phyloP scores from a whole-genome alignment of 1,139 yeast species.

The Yamadazyma diddensiae region DNA sequence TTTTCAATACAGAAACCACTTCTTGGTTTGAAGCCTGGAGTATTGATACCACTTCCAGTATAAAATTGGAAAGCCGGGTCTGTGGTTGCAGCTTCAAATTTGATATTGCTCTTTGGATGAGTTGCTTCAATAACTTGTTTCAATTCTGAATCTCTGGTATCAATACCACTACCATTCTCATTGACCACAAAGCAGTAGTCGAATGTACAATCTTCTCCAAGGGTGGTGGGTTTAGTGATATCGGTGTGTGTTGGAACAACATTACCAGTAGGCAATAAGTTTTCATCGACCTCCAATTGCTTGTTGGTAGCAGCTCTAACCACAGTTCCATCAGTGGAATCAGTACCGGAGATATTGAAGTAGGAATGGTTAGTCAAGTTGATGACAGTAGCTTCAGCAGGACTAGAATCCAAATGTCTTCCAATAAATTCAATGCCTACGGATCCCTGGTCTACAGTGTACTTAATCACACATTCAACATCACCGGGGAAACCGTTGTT shows the following conservation, averaged over 20 bases:
- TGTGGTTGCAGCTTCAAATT: conserved; percentile 49
- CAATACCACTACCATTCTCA: conserved; percentile 26
- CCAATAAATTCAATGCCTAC: conserved; percentile 50
- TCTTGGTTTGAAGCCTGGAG: conserved; percentile 41
- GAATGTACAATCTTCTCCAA: conserved; percentile 24
- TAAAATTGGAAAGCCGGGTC: conserved; percentile 71
- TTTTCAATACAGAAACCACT: conserved; percentile 67
- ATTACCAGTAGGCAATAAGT: conserved; percentile 53
- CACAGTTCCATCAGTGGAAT: conserved; percentile 32
- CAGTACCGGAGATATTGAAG: conserved; percentile 40
- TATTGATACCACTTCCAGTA: conserved; percentile 54
- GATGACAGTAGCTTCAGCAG: conserved; percentile 46
- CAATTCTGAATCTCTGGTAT: conserved; percentile 42
- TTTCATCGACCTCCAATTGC: conserved; percentile 37
- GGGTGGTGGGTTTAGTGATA: conserved; percentile 23
- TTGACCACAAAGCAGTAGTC: conserved; percentile 55
- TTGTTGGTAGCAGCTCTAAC: conserved; percentile 26
- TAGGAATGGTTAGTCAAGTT: conserved; percentile 66
- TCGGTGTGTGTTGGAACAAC: conserved; percentile 22
- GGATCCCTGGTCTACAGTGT: conserved; percentile 29
- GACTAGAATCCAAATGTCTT: conserved; percentile 32
- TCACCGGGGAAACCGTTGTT: conserved; percentile 57
- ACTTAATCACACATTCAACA: conserved; percentile 41
- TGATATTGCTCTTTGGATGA: conserved; percentile 44
- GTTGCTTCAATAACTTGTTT: conserved; percentile 42